phyloP scores from a whole-genome alignment of 495 filamentous ascomycete genomes.

The Trypethelium eluteriae region DNA sequence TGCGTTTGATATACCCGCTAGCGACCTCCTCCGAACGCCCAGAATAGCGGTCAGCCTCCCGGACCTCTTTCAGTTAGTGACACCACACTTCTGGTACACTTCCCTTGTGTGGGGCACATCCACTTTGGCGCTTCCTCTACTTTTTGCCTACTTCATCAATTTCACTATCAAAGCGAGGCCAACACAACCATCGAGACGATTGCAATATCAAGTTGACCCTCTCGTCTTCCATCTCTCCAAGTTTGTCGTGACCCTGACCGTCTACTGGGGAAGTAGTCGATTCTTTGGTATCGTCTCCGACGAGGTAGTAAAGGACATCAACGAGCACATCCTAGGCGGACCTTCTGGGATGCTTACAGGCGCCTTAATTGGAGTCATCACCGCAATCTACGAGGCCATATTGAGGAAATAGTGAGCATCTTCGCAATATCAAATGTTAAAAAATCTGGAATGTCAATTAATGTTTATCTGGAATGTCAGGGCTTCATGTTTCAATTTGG shows the following conservation, averaged over 20 bases:
- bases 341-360: constrained; percentile 65
- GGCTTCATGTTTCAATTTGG: not conserved
- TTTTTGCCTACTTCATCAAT: constrained; percentile 82
- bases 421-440: not conserved
- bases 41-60: constrained; percentile 56
- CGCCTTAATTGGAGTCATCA: constrained; percentile 58
- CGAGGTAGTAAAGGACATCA: constrained; percentile 53
- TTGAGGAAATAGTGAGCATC: constrained; percentile 53
- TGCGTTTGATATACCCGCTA: constrained; percentile 50
- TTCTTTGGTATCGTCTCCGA: constrained; percentile 52
- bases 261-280: constrained; percentile 44
- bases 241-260: constrained; percentile 66
- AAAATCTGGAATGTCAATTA: too few species aligned
- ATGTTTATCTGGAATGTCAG: not conserved
- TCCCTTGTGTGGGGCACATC: constrained; percentile 71
- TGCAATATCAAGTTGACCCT: constrained; percentile 64
- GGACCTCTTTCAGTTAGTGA: constrained; percentile 75
- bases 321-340: constrained; percentile 60
- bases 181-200: not conserved
- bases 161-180: constrained; percentile 45
- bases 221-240: constrained; percentile 83
- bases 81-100: constrained; percentile 71
- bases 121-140: constrained; percentile 57
- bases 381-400: constrained; percentile 75
- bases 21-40: constrained; percentile 40